Conservation (phyloP, 495 filamentous ascomycete genomes). For the Barbatosphaeria neglecta region DNA sequence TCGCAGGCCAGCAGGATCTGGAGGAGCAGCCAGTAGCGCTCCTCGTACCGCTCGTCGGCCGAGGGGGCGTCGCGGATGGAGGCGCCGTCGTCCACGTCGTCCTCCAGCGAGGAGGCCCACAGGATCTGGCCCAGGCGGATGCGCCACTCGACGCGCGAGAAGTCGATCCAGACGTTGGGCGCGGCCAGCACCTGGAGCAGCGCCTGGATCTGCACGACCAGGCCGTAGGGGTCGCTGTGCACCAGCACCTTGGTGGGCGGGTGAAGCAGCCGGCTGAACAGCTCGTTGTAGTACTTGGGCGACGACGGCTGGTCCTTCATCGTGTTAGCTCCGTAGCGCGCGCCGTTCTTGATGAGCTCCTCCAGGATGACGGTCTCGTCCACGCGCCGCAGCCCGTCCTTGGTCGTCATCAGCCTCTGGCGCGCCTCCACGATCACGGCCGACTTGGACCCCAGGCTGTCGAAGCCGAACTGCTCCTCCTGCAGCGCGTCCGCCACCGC, state of each 20-base stretch:
- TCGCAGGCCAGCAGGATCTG: constrained; percentile 72
- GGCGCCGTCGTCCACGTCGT: constrained; percentile 37
- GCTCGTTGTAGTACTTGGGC: constrained; percentile 45
- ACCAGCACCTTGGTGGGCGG: constrained; percentile 47
- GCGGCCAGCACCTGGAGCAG: constrained; percentile 43
- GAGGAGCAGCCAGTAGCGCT: constrained; percentile 66
- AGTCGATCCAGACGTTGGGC: constrained; percentile 61
- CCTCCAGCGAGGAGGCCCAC: constrained; percentile 51
- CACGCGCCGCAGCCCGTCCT: constrained; percentile 37
- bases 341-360: constrained; percentile 35
- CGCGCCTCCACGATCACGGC: constrained; percentile 33
- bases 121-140: constrained; percentile 70
- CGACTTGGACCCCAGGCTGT: constrained; percentile 28
- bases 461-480: constrained; percentile 38
- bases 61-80: constrained; percentile 25
- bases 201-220: constrained; percentile 46
- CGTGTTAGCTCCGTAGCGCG: constrained; percentile 30
- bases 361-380: constrained; percentile 41
- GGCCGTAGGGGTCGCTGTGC: constrained; percentile 44
- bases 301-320: constrained; percentile 23
- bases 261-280: constrained; percentile 47
- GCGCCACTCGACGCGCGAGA: constrained; percentile 69
- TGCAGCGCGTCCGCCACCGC: constrained; percentile 50
- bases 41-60: constrained; percentile 31
- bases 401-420: constrained; percentile 34